Percentiles rank a stretch among this genome's conserved stretches.
Evolutionary conservation across 345 rosid genomes (phyloP).

Genomic region (Rhizophora apiculata): DNA sequence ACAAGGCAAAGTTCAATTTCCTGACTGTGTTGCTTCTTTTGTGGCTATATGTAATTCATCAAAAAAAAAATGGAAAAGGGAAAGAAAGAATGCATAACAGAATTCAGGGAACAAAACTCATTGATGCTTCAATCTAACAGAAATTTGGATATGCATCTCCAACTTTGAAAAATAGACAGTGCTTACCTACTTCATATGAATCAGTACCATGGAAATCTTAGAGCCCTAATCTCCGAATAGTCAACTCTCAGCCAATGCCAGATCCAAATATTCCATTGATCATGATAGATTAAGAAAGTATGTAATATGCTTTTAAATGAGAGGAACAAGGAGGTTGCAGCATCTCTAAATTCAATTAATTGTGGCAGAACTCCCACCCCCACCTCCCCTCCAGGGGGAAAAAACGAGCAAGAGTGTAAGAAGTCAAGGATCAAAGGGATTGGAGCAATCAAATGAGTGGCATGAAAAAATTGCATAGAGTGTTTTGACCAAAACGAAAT

Average conservation of each 20-base stretch:
- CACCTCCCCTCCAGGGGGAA: too few relatives aligned
- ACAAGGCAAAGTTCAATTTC: too few relatives aligned
- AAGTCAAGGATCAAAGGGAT: background rate
- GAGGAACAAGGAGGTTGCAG: background rate
- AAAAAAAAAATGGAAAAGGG: too few relatives aligned
- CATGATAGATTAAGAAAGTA: background rate
- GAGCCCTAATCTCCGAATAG: background rate
- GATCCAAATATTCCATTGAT: conserved; percentile 1
- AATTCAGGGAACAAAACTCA: background rate
- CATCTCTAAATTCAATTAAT: background rate
- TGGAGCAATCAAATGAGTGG: background rate
- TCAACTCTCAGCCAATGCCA: background rate
- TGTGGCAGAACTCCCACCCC: background rate
- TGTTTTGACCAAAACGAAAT: too few relatives aligned
- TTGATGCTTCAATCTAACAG: background rate
- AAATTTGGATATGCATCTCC: background rate
- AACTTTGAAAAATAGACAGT: too few relatives aligned
- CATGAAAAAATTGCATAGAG: too few relatives aligned
- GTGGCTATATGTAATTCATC: too few relatives aligned
- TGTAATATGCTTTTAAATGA: background rate
- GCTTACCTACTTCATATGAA: too few relatives aligned
- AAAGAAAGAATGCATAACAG: too few relatives aligned
- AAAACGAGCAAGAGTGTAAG: too few relatives aligned
- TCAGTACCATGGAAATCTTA: too few relatives aligned
- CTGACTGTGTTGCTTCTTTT: too few relatives aligned